Evolutionary conservation across 2,329 filamentous ascomycete genomes (phyloP).

Genomic region (Colletotrichum navitas): DNA sequence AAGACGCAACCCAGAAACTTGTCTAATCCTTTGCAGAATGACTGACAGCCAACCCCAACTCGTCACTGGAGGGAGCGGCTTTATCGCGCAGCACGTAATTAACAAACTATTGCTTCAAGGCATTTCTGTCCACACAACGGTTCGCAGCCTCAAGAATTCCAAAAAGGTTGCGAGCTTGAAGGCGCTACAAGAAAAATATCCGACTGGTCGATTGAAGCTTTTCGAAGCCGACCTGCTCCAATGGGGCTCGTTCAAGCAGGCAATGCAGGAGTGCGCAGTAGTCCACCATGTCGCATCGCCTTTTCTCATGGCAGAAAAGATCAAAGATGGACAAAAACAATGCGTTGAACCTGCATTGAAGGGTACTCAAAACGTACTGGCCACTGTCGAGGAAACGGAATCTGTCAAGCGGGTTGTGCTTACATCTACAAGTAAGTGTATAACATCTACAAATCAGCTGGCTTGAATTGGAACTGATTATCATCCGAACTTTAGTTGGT

Average conservation of each 20-base stretch:
- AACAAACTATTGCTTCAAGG: constrained; percentile 40
- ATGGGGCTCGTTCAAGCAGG: constrained; percentile 47
- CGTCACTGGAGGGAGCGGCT: constrained; percentile 46
- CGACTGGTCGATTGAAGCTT: constrained; percentile 44
- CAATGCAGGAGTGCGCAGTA: constrained; percentile 48
- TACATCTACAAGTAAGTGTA: constrained; percentile 43
- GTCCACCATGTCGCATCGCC: constrained; percentile 53
- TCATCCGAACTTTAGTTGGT: constrained; percentile 34
- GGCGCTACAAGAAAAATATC: not conserved
- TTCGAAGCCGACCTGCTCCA: constrained; percentile 50
- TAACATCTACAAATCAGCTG: not conserved
- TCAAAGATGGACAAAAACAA: constrained; percentile 46
- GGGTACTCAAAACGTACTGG: constrained; percentile 46
- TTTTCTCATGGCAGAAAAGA: constrained; percentile 47
- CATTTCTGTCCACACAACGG: not conserved
- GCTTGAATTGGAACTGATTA: not conserved
- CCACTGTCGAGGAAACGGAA: constrained; percentile 44
- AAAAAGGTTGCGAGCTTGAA: not conserved
- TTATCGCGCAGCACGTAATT: constrained; percentile 45
- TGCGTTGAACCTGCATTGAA: constrained; percentile 47
- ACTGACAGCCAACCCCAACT: constrained; percentile 25
- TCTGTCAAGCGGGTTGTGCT: constrained; percentile 46
- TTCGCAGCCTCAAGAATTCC: not conserved
- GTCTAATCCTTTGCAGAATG: not conserved
- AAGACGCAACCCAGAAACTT: not conserved